Evolutionary conservation across 257 asterid genomes (phyloP), one percentile per base, ranked within the genome.

Genomic region (Nicotiana sylvestris): DNA sequence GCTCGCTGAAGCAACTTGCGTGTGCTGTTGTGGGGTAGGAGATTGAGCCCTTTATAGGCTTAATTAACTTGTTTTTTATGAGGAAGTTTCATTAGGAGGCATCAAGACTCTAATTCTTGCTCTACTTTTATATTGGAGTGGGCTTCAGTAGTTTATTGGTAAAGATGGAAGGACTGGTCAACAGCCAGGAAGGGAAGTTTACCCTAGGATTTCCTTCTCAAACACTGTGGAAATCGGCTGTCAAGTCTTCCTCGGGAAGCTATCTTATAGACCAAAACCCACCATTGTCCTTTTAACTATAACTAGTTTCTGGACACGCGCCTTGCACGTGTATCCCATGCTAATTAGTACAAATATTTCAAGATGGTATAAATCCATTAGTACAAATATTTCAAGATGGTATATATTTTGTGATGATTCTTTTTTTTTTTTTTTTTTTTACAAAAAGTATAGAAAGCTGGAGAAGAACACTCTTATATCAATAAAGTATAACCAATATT

Each of bases 91-190:
- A 8, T 43, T 43, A 8, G 49, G 51, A 43, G 51, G 51, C 51
- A 43, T 43, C 51, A 43, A 43, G 51, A 8, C 51, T n/a, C 58
- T 70, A n/a, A 10, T 70, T 70, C 58, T 43, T 43, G n/a, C 25
- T 43, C 58, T 43, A n/a, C 58, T 3, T 39, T 43, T 70, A 2
- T 70, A 43, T 70, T 70, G 78, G 78, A 39, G 58, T 39, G 78
- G 78, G 78, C 33, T 70, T 39, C 78, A 70, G 78, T 70, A 70
- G 58, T 70, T 70, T 70, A 70, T 39, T 39, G 78, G 6, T 43
- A 56, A 32, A 18, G 35, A n/a, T 21, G 58, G 25, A 70, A 39
- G 57, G 77, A 69, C 6, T 61, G n/a, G n/a, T 69, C 57, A 69
- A 39, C 46, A 43, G 51, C 11, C 51, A 43, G 51, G 51, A 43